Conservation (phyloP, 768 basidiomycete genomes). For the Polyporus arcularius region DNA sequence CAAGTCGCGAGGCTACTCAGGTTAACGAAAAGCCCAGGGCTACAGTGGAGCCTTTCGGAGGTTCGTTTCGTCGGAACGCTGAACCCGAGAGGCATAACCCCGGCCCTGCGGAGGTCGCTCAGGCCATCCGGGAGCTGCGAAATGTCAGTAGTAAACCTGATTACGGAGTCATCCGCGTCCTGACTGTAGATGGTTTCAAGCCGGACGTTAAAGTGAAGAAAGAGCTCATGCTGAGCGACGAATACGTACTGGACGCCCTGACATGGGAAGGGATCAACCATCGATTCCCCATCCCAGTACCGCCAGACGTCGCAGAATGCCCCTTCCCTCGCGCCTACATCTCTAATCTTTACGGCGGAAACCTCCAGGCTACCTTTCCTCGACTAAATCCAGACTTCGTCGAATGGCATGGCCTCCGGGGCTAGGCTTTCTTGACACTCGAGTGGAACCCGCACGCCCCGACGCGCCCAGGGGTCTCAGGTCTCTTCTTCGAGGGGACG, state of each 20-base stretch:
- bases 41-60: no score
- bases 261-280: conserved; percentile 4
- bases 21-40: no score
- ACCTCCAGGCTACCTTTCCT: background rate
- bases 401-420: conserved; percentile 1
- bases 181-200: background rate
- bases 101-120: background rate
- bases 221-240: conserved; percentile 2
- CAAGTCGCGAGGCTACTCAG: no score
- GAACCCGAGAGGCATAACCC: background rate
- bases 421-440: background rate
- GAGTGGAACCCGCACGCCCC: conserved; percentile 3
- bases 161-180: background rate
- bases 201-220: conserved; percentile 3
- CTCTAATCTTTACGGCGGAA: background rate
- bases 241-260: background rate
- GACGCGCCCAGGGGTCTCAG: background rate
- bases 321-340: background rate
- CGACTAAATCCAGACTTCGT: background rate
- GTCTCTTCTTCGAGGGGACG: background rate
- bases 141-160: background rate
- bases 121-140: background rate
- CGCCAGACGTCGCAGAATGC: background rate
- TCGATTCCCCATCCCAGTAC: background rate
- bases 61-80: no score